Evolutionary conservation across 768 basidiomycete species (phyloP), one percentile per base, ranked within the genome.

Genomic region (Lactarius hengduanensis): DNA sequence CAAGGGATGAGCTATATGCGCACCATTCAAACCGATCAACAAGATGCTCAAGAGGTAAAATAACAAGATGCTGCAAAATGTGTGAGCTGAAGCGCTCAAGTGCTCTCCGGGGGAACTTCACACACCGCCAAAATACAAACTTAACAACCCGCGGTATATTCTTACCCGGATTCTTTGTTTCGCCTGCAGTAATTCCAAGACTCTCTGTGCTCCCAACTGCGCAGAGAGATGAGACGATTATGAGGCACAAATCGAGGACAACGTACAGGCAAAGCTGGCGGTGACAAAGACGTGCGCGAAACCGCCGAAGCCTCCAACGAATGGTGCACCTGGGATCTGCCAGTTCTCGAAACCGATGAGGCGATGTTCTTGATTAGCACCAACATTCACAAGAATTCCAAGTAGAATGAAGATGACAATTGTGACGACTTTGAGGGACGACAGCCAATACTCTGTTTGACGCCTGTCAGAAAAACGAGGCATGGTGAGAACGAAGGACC

Each of bases 61-160:
- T 56, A 95, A 76, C 61, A 92, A 74, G 59, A 94, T 93, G 38
- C 92, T 93, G 67, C 2, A 47, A n/a, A 18, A 54, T n/a, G 20
- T 1, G 26, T 58, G 60, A 32, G 59, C 26, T 34, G 30, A 34
- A 32, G 16, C 26, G 38, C 38, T n/a, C 9, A 26, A 57, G n/a
- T 10, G 34, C 47, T 43, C n/a, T 22, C 30, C 11, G 40, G 20
- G 10, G 28, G 11, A 50, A 55, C 32, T 8, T 28, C 20, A 70
- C 80, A 38, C 71, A 87, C 91, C 91, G 82, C 89, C 91, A 95
- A 74, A 96, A 95, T 1, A 95, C 94, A 72, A 90, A 86, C 75
- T 93, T 92, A 62, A 96, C 92, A 26, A 96, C 87, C 40, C 84
- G 79, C 5, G 94, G 94, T 87, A 97, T 93, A 69, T 92, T 93